These are phyloP conservation scores for Chlorella vulgaris DNA, from an alignment of 139 green algal species.

Conservation along the genomic window DNA sequence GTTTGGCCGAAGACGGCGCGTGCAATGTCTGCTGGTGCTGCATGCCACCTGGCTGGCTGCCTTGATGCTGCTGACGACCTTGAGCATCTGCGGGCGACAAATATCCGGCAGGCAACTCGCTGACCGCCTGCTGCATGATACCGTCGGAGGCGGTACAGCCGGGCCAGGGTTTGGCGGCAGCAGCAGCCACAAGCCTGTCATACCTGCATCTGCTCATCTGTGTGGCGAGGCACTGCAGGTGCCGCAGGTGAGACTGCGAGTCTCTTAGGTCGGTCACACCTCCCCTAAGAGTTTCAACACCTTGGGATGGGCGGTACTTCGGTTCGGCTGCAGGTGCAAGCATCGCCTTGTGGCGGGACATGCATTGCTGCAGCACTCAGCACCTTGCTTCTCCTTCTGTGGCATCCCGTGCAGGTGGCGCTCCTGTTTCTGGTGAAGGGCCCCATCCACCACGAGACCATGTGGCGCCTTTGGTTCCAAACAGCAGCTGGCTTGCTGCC, in stretches of 20 bases:
- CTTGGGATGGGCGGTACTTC: too few relatives aligned
- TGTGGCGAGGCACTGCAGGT: neutral
- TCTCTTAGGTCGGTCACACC: neutral
- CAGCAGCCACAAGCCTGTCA: too few relatives aligned
- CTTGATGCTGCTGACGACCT: neutral
- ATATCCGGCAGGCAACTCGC: neutral
- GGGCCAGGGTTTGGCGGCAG: neutral
- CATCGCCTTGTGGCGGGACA: too few relatives aligned
- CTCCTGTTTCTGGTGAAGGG: conserved; percentile 46
- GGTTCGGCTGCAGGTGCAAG: too few relatives aligned
- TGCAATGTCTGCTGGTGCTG: neutral
- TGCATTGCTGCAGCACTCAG: too few relatives aligned
- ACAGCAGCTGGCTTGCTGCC: conserved; percentile 21
- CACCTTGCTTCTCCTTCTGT: neutral
- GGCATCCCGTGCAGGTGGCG: conserved; percentile 34
- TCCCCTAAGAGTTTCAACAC: too few relatives aligned
- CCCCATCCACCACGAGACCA: conserved; percentile 31
- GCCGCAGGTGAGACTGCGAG: neutral
- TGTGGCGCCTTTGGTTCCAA: conserved; percentile 34
- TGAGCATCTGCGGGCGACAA: neutral
- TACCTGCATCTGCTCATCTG: neutral
- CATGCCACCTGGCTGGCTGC: neutral
- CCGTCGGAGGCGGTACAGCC: neutral
- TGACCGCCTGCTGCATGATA: neutral
- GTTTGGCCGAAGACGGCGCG: neutral